These are phyloP conservation scores for Pichia sp. DNA, from an alignment of 1,139 yeast species.

Conservation along the genomic window DNA sequence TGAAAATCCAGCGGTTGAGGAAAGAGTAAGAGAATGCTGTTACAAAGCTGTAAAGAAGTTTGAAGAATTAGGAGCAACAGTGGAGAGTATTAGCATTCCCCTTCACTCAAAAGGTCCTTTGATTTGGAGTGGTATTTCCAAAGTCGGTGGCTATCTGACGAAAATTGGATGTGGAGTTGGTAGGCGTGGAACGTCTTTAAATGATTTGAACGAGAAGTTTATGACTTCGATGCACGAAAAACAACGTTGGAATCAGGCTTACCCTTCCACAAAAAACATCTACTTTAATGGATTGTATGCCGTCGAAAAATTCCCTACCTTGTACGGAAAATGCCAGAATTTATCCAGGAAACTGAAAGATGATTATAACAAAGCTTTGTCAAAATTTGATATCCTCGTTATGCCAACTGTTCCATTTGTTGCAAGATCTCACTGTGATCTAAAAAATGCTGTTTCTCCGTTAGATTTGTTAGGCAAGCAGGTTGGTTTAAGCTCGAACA, in stretches of 20 bases:
- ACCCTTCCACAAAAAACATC: slow-evolving; percentile 32
- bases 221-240: slow-evolving; percentile 21
- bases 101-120: slow-evolving; percentile 34
- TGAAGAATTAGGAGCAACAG: slow-evolving; percentile 32
- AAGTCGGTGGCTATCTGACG: slow-evolving; percentile 30
- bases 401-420: slow-evolving; percentile 30
- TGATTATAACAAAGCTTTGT: slow-evolving; percentile 32
- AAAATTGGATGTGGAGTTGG: slow-evolving; percentile 27
- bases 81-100: slow-evolving; percentile 34
- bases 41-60: slow-evolving; percentile 29
- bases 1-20: slow-evolving; percentile 33
- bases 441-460: slow-evolving; percentile 21
- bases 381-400: slow-evolving; percentile 28
- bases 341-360: slow-evolving; percentile 33
- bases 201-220: slow-evolving; percentile 19
- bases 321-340: slow-evolving; percentile 34
- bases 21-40: slow-evolving; percentile 29
- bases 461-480: slow-evolving; percentile 28
- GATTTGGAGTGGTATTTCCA: slow-evolving; percentile 34
- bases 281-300: slow-evolving; percentile 33
- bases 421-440: slow-evolving; percentile 24
- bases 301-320: slow-evolving; percentile 31
- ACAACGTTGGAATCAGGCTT: slow-evolving; percentile 30
- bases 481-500: slow-evolving; percentile 35
- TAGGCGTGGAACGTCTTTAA: slow-evolving; percentile 25